Evolutionary conservation across 768 basidiomycete species (phyloP), one percentile per base, ranked within the genome.

Genomic region (Lyophyllum atratum): DNA sequence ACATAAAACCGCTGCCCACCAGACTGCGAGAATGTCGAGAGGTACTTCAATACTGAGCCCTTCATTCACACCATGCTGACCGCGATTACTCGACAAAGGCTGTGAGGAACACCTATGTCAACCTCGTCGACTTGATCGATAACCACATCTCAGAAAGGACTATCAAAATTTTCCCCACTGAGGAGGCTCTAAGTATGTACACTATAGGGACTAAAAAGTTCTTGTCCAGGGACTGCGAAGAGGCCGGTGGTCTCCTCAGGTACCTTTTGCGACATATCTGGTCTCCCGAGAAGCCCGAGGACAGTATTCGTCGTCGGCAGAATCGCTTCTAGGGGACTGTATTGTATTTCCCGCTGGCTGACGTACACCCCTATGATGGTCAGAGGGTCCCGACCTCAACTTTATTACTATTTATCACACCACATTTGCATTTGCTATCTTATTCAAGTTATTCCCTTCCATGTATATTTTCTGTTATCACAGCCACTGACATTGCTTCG

Each of bases 101-200:
- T 3, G 69, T 77, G 6, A 40, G 52, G 14, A 49, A 49, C 12
- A 69, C 66, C 0, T 69, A 75, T 52, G 76, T 78, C 39, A 79
- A 79, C 57, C 63, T 78, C 17, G 70, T 77, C 4, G 77, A 79
- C 55, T 57, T 79, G 9, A 64, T 74, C 9, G 70, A 76, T 50
- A 58, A 55, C 6, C 48, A 39, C 3, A 54, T 52, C 2, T 57
- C 61, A 5, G 51, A 49, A 3, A 31, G 43, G 10, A 52, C 49
- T 0, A 53, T 70, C 14, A 54, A 12, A 0, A 54, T 61, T 0
- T 77, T 75, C 54, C 11, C 2, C 0, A 66, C 67, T 1, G 73
- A 73, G 14, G 2, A 40, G 0, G 67, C 56, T 4, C 60, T 79
- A 24, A 73, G 71, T 33, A 42, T 39, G 12, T 80, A 79, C 53